Evolutionary conservation across 257 asterid species (phyloP).

Genomic region (Linaria vulgaris): DNA sequence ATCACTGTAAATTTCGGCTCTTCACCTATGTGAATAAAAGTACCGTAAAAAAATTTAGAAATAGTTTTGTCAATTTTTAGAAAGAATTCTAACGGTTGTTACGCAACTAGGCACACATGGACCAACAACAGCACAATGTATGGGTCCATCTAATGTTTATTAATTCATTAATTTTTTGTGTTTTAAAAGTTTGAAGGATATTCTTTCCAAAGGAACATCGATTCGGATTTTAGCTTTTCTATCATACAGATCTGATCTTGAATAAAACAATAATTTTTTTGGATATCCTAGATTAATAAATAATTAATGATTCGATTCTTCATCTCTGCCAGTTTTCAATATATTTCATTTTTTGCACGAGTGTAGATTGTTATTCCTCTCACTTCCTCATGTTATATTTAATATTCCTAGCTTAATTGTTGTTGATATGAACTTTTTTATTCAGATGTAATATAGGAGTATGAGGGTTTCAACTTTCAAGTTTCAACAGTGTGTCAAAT

Average conservation of each 20-base stretch:
- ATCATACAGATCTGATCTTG: neutral
- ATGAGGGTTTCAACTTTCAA: neutral
- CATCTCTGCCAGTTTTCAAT: neutral
- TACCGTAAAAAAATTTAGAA: too few relatives aligned
- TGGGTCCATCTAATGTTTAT: conserved; percentile 27
- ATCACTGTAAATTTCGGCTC: too few relatives aligned
- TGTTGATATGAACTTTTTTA: too few relatives aligned
- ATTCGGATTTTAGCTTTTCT: conserved; percentile 15
- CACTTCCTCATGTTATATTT: neutral
- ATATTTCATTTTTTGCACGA: too few relatives aligned
- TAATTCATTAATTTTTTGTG: neutral
- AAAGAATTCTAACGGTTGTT: conserved; percentile 49
- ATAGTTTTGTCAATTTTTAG: conserved; percentile 17
- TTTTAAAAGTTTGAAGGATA: conserved; percentile 4
- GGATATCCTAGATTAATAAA: neutral
- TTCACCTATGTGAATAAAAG: too few relatives aligned
- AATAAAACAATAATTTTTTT: too few relatives aligned
- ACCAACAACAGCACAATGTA: conserved; percentile 31
- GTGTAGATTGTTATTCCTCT: too few relatives aligned
- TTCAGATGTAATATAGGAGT: neutral
- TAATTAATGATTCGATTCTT: neutral
- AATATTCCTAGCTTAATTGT: neutral
- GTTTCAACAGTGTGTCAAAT: too few relatives aligned
- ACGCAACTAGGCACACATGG: conserved; percentile 42
- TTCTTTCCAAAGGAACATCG: conserved; percentile 9